phyloP scores from a whole-genome alignment of 306 rosid species.

The Rosa persica region DNA sequence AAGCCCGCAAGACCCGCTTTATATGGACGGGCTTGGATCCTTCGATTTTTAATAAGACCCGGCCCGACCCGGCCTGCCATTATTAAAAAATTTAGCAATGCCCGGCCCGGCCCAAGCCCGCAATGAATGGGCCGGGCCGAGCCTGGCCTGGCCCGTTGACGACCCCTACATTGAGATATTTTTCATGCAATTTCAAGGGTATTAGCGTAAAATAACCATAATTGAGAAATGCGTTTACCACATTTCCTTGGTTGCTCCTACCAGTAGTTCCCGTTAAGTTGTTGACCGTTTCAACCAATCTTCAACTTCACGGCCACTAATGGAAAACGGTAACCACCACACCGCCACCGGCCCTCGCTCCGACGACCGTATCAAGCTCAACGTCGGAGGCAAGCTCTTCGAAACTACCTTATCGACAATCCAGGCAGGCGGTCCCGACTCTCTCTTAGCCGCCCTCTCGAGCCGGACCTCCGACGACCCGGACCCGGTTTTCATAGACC shows the following conservation, averaged over 20 bases:
- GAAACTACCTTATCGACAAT: constrained; percentile 70
- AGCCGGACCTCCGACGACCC: constrained; percentile 46
- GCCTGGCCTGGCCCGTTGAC: too few species aligned
- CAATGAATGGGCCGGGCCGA: too few species aligned
- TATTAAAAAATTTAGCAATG: too few species aligned
- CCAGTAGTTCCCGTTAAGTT: background rate
- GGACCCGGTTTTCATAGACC: constrained; percentile 76
- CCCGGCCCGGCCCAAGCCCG: too few species aligned
- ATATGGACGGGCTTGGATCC: too few species aligned
- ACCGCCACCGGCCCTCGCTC: constrained; percentile 11
- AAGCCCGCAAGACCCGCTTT: too few species aligned
- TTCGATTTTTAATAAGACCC: too few species aligned
- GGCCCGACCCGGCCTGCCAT: too few species aligned
- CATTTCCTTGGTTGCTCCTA: background rate
- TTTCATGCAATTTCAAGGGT: background rate
- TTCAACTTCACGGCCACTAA: constrained; percentile 9
- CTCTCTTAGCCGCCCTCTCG: constrained; percentile 69
- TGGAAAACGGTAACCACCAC: constrained; percentile 41
- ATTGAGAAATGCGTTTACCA: background rate
- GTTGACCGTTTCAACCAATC: background rate
- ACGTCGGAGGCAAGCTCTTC: constrained; percentile 88
- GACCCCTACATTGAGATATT: background rate
- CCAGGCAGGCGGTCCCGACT: constrained; percentile 73
- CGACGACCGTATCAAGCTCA: constrained; percentile 67
- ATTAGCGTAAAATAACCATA: background rate